Evolutionary conservation across 805 yeast genomes (phyloP), one percentile per base, ranked within the genome.

Genomic region (Saccharomycopsis olivae): DNA sequence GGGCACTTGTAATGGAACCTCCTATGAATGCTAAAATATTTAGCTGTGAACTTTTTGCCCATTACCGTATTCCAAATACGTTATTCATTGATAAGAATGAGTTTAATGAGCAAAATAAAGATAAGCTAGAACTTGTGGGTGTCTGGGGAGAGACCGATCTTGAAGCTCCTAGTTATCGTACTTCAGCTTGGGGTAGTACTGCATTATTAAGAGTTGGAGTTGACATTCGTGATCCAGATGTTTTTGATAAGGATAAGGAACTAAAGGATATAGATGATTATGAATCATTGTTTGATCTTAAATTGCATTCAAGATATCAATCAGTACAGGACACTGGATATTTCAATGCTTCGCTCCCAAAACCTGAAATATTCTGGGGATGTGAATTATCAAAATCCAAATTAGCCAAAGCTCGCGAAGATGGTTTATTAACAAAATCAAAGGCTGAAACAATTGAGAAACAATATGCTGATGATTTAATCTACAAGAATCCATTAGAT

Each of bases 121-220:
- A 17, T 6, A 19, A 29, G 8, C 11, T 38, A 15, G 30, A 45
- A 33, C 47, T 60, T 19, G 17, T 61, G 3, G 60, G 55, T 0
- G 50, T 59, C 5, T 65, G 67, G 67, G 71, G 71, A 3, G 68
- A 65, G 35, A 55, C 62, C 2, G 68, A 66, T 46, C 55, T 66
- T 14, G 72, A 66, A 42, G 57, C 55, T 15, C 71, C 72, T 3
- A 61, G 55, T 14, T 66, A 69, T 65, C 52, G 50, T 20, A 61
- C 57, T 3, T 48, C 49, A 4, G 52, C 58, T 21, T 57, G 63
- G 61, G 69, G 71, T 8, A 55, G 65, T 25, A 47, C 57, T 18
- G 61, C 61, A 17, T 50, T 66, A 13, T 36, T 43, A 13, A 18
- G 45, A 18, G 23, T 40, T 18, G 34, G 30, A 5, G 13, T 5